A percentile compares a stretch with the other conserved stretches of the same genome.
phyloP scores from a whole-genome alignment of 345 rosid species.

The Cochlearia excelsa region DNA sequence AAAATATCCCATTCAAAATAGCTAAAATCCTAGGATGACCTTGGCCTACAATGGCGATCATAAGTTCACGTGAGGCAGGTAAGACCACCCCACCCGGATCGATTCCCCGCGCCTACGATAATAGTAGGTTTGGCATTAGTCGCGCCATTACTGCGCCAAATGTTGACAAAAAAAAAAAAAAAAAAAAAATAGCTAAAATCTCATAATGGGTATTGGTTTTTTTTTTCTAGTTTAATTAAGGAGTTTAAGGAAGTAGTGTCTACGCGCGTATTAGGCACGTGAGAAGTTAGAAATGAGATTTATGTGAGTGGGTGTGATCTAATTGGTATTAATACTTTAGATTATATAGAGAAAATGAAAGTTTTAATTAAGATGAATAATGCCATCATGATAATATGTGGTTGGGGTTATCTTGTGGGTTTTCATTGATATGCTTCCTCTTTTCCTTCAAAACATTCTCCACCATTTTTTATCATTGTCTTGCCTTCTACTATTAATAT shows the following conservation, averaged over 20 bases:
- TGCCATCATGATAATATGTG: slow-evolving; percentile 38
- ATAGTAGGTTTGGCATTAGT: too few relatives aligned
- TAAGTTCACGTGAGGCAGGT: too few relatives aligned
- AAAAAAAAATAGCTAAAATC: too few relatives aligned
- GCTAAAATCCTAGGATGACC: too few relatives aligned
- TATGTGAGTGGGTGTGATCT: slow-evolving; percentile 36
- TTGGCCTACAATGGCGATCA: too few relatives aligned
- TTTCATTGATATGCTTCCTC: slow-evolving; percentile 36
- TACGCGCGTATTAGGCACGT: slow-evolving; percentile 18
- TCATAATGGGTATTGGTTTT: too few relatives aligned
- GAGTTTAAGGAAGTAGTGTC: slow-evolving; percentile 1
- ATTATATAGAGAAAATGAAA: slow-evolving; percentile 29
- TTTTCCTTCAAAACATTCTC: slow-evolving; percentile 38
- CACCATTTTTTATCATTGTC: slow-evolving; percentile 29
- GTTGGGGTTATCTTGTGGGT: slow-evolving; percentile 43
- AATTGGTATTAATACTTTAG: slow-evolving; percentile 30
- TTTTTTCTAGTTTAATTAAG: background rate
- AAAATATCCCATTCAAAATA: too few relatives aligned
- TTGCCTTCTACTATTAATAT: slow-evolving; percentile 14
- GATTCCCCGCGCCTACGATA: too few relatives aligned
- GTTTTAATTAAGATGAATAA: slow-evolving; percentile 20
- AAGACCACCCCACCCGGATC: too few relatives aligned
- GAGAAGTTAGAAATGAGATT: slow-evolving; percentile 8
- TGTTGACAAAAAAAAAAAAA: too few relatives aligned
- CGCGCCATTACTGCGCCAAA: too few relatives aligned